Conservation (phyloP, 345 rosid genomes). For the Sapria himalayana region DNA sequence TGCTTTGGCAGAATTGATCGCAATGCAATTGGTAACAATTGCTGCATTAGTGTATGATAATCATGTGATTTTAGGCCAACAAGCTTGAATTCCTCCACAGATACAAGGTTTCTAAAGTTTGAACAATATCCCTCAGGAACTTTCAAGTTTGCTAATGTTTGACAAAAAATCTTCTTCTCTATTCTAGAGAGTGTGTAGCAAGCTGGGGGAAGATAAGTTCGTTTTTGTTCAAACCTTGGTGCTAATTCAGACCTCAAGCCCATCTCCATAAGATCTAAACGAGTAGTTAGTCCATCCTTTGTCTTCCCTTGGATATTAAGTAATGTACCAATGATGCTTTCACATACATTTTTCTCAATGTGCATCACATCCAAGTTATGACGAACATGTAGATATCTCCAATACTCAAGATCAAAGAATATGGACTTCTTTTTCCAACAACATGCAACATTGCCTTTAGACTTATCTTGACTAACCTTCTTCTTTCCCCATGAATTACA, state of each 20-base stretch:
- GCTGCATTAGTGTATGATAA: neutral
- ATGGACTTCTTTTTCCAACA: too few species aligned
- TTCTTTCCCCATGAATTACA: neutral
- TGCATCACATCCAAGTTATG: too few species aligned
- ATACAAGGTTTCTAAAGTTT: too few species aligned
- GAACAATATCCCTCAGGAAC: too few species aligned
- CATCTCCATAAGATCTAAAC: neutral
- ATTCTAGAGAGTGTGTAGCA: too few species aligned
- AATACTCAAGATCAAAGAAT: too few species aligned
- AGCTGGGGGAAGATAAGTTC: neutral
- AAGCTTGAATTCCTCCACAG: too few species aligned
- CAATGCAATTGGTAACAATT: neutral
- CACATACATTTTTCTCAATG: neutral
- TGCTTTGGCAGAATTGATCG: neutral
- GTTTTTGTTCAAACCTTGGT: neutral
- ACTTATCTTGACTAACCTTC: neutral
- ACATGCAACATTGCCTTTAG: neutral
- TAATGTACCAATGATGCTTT: neutral
- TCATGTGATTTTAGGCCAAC: too few species aligned
- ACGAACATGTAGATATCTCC: too few species aligned
- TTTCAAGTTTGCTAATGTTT: too few species aligned
- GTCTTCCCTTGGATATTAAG: neutral
- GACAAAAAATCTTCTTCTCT: too few species aligned
- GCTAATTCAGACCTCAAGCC: neutral
- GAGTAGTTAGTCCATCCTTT: too few species aligned